A percentile compares a stretch with the other conserved stretches of the same genome.
phyloP scores from a whole-genome alignment of 306 rosid genomes.

The Malus sylvestris region DNA sequence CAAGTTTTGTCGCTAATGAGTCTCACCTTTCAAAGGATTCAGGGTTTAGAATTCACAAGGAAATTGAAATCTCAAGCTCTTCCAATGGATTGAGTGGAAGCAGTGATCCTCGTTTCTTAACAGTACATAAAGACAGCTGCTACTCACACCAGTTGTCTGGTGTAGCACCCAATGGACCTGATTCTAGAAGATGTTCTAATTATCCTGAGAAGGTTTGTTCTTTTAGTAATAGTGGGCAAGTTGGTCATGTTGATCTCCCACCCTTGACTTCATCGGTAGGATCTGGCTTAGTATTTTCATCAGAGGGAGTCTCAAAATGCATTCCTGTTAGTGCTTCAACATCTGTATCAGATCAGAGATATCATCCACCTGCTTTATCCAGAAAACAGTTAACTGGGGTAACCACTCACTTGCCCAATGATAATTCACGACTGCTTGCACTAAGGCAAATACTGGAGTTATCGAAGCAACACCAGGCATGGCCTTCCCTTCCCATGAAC shows the following conservation, averaged over 20 bases:
- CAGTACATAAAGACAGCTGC: constrained; percentile 22
- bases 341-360: constrained; percentile 19
- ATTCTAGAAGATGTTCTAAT: constrained; percentile 12
- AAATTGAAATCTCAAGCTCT: constrained; percentile 22
- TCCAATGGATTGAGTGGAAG: constrained; percentile 16
- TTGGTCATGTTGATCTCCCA: constrained; percentile 16
- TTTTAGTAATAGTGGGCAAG: constrained; percentile 22
- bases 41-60: constrained; percentile 23
- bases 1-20: constrained; percentile 16
- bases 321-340: constrained; percentile 31
- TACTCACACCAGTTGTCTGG: constrained; percentile 21
- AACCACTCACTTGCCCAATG: constrained; percentile 33
- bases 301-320: constrained; percentile 28
- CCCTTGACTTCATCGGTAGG: constrained; percentile 8
- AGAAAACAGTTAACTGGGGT: constrained; percentile 26
- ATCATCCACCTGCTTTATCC: constrained; percentile 3
- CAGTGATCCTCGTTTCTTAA: constrained; percentile 14
- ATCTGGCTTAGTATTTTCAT: constrained; percentile 22
- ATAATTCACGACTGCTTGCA: constrained; percentile 41
- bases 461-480: constrained; percentile 33
- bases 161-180: constrained; percentile 12
- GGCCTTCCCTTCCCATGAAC: constrained; percentile 23
- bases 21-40: constrained; percentile 19
- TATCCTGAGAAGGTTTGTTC: constrained; percentile 22
- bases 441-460: constrained; percentile 37